Evolutionary conservation across 768 basidiomycete species (phyloP).

Genomic region (Naganishia friedmannii): DNA sequence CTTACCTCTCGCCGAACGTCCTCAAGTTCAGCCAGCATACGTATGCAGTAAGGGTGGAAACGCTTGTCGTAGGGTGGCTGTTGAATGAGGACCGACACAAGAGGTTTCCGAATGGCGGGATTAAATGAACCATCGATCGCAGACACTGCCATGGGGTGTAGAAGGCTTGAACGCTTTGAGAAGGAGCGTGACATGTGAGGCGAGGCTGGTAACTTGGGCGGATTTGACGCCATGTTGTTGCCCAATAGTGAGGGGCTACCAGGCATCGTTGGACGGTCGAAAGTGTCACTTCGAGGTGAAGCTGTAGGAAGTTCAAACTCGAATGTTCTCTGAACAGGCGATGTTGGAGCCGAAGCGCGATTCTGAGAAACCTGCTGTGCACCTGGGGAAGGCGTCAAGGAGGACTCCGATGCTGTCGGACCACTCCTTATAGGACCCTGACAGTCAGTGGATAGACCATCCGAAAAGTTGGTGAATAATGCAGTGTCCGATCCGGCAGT

Average conservation of each 20-base stretch:
- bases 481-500: background rate
- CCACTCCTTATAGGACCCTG: conserved; percentile 18
- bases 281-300: conserved; percentile 49
- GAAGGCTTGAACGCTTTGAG: conserved; percentile 46
- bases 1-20: conserved; percentile 52
- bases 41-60: conserved; percentile 49
- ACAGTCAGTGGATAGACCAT: background rate
- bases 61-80: conserved; percentile 43
- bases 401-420: background rate
- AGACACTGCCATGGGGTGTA: conserved; percentile 44
- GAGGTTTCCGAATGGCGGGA: conserved; percentile 21
- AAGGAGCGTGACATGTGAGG: conserved; percentile 51
- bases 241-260: conserved; percentile 6
- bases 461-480: background rate
- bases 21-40: conserved; percentile 51
- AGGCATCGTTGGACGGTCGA: conserved; percentile 36
- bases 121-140: conserved; percentile 35
- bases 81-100: conserved; percentile 22
- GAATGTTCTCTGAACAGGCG: conserved; percentile 36
- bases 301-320: conserved; percentile 50
- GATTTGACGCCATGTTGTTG: conserved; percentile 33
- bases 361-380: background rate
- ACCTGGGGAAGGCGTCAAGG: background rate
- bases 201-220: conserved; percentile 39
- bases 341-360: conserved; percentile 10